Base-by-base conservation (phyloP, 2,329 filamentous ascomycete genomes). In the Colletotrichum agaves region DNA sequence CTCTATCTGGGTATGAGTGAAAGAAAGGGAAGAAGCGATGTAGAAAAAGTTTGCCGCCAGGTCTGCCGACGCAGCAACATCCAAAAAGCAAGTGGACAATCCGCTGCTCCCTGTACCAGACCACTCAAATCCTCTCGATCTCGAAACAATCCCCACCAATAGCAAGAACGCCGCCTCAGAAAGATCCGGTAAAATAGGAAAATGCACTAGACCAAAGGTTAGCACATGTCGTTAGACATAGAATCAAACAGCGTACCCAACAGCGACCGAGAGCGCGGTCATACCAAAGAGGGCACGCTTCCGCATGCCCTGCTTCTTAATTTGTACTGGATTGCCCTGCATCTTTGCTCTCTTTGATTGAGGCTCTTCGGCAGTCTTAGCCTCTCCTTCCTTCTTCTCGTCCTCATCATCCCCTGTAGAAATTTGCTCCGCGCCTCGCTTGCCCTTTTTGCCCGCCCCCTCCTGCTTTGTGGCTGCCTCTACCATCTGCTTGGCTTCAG, bases 401-500 rank as follows among this genome's bases (percentile, higher is more conserved):
- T 79, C 81, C 44, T 85, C 83, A 49, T 88, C 84, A 15, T 91
- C 83, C 33, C 91, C 90, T n/a, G 88, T 85, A 4, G 88, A 86
- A 12, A 93, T 85, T 33, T 94, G 91, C 13, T 90, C 88, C 2
- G 88, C 88, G 82, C 94, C 94, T 74, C 93, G 89, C 84, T 94
- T 94, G 75, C 81, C 79, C 76, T 87, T 87, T 77, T 84, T 61
- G 10, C 50, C 61, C 6, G 58, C 75, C 21, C 80, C 75, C 12
- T 77, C 77, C 59, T 80, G 75, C 75, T 83, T 80, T 64, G 85
- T 82, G 69, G 86, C 87, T 68, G 90, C 89, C 70, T 91, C 87
- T 5, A 98, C 94, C 93, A 98, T 97, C 72, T 90, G 88, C 81
- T 91, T 93, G 35, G 96, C 96, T 74, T 93, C 90, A 31, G 90